A percentile compares a stretch with the other conserved stretches of the same genome.
Evolutionary conservation across 169 alveolate genomes (phyloP).

Genomic region (Plasmodium ovale): DNA sequence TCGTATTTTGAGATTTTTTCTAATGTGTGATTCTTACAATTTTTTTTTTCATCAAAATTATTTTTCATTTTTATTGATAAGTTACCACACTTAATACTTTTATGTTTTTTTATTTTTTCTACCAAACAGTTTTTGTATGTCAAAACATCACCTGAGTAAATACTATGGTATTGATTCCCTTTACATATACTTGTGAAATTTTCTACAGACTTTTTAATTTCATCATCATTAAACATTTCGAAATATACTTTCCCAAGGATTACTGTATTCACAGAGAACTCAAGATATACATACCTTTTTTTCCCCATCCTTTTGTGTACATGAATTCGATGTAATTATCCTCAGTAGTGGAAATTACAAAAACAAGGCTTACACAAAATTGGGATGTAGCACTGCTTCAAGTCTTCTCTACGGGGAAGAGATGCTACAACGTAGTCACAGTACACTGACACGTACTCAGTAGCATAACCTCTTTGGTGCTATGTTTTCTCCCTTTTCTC

Average conservation of each 20-base stretch:
- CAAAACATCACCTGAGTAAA: slow-evolving; percentile 32
- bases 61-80: background rate
- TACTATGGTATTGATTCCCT: slow-evolving; percentile 54
- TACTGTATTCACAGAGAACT: slow-evolving; percentile 34
- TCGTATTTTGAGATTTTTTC: slow-evolving; percentile 17
- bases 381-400: no score
- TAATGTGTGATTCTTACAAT: background rate
- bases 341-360: no score
- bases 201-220: slow-evolving; percentile 34
- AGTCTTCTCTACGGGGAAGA: no score
- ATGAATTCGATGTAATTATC: no score
- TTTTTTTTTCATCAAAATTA: background rate
- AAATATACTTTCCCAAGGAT: slow-evolving; percentile 51
- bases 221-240: slow-evolving; percentile 40
- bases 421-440: no score
- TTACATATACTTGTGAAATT: slow-evolving; percentile 46
- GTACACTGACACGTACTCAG: no score
- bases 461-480: no score
- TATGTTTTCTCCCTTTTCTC: no score
- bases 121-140: slow-evolving; percentile 32
- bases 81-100: slow-evolving; percentile 54
- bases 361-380: no score
- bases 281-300: slow-evolving; percentile 39
- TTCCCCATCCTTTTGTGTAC: slow-evolving; percentile 37
- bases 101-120: slow-evolving; percentile 48